Evolutionary conservation across 768 basidiomycete species (phyloP).

Genomic region (Naganishia friedmannii): DNA sequence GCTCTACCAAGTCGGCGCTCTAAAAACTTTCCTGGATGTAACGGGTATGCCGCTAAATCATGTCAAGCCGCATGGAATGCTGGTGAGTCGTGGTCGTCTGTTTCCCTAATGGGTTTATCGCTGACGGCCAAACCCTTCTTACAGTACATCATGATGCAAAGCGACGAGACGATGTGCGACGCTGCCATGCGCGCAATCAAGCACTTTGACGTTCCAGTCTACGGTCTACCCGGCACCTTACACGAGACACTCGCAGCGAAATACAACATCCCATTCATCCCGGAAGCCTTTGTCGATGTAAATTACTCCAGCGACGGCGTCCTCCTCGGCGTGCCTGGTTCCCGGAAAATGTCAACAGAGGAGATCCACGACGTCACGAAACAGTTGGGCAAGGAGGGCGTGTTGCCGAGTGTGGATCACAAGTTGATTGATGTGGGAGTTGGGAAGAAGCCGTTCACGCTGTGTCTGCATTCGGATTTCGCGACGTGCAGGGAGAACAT

Average conservation of each 20-base stretch:
- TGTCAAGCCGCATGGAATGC: conserved; percentile 53
- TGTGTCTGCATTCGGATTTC: conserved; percentile 48
- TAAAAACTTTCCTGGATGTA: conserved; percentile 61
- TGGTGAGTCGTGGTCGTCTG: conserved; percentile 30
- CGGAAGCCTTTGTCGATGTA: conserved; percentile 60
- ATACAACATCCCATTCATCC: conserved; percentile 62
- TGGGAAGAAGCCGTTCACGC: conserved; percentile 62
- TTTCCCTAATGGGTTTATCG: not conserved
- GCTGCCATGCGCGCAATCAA: conserved; percentile 61
- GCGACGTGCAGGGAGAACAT: conserved; percentile 53
- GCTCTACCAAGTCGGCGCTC: conserved; percentile 67
- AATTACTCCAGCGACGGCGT: conserved; percentile 57
- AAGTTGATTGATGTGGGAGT: conserved; percentile 35
- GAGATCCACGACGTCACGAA: conserved; percentile 36
- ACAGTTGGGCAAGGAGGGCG: conserved; percentile 29
- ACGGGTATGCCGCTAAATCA: conserved; percentile 62
- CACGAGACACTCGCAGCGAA: conserved; percentile 63
- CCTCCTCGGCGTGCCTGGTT: conserved; percentile 38
- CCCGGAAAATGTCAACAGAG: conserved; percentile 32
- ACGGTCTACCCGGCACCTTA: conserved; percentile 63
- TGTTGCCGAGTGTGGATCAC: conserved; percentile 35
- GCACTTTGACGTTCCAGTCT: conserved; percentile 60
- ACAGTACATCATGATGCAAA: conserved; percentile 63
- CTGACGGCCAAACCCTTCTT: not conserved
- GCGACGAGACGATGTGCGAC: conserved; percentile 60